Evolutionary conservation across 805 yeast species (phyloP).

Genomic region (Sugiyamaella lignohabitans): DNA sequence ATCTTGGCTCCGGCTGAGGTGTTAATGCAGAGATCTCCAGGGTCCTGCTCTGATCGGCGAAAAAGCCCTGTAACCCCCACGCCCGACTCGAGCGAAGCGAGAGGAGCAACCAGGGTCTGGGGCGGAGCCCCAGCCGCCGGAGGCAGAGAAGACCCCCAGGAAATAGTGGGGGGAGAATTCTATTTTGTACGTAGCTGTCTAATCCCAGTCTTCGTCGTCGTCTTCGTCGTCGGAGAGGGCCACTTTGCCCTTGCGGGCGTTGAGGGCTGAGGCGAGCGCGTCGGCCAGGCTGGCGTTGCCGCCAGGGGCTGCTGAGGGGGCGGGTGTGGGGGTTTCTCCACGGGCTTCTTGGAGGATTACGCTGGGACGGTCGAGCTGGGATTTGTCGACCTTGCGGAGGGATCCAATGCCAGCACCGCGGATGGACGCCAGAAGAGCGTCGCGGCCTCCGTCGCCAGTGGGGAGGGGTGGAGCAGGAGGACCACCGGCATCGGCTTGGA

Average conservation of each 20-base stretch:
- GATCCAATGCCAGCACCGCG: constrained; percentile 65
- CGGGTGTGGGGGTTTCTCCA: constrained; percentile 46
- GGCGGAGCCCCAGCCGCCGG: neutral
- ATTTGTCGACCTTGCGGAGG: constrained; percentile 72
- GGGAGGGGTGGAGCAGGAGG: constrained; percentile 33
- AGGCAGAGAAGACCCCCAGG: neutral
- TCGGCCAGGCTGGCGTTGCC: constrained; percentile 70
- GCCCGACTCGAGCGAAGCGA: neutral
- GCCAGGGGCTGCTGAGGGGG: constrained; percentile 34
- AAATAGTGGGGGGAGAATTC: neutral
- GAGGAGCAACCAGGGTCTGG: neutral
- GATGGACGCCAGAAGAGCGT: constrained; percentile 81
- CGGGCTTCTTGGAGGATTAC: constrained; percentile 63
- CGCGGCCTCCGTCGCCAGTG: constrained; percentile 55
- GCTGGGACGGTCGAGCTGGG: constrained; percentile 74
- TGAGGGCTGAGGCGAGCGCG: constrained; percentile 82
- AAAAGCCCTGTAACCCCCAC: too few relatives aligned
- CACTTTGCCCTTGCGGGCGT: constrained; percentile 74
- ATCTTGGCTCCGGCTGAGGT: too few relatives aligned
- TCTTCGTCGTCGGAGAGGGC: constrained; percentile 78
- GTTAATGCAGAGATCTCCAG: too few relatives aligned
- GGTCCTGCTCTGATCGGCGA: too few relatives aligned
- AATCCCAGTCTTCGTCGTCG: constrained; percentile 65
- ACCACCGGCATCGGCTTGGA: constrained; percentile 28
- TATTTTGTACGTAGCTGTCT: too few relatives aligned